Base-by-base conservation (phyloP, 2,329 filamentous ascomycete species). In the Aotearoamyces nothofagi region DNA sequence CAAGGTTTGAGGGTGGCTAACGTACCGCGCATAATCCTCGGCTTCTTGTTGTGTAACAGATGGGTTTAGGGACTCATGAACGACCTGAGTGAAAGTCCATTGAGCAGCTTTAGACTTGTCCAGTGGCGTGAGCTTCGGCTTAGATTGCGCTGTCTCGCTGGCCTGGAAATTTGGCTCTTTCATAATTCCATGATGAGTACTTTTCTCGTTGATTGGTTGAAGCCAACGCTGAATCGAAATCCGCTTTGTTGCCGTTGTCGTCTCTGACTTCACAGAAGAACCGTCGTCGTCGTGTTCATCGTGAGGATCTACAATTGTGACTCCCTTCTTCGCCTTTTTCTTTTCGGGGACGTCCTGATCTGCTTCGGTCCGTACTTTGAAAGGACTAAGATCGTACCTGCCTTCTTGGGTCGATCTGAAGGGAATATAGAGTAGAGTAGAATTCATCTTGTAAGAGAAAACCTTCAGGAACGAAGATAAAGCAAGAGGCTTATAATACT, bases 401-500 rank as follows among this genome's bases (percentile, higher is more conserved):
- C 76, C 75, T 35, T 81, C 69, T 42, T 77, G 69, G 4, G 73
- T 75, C 2, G 73, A 69, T 33, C 77, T 77, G 34, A 86, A 66
- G 8, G 80, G 78, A 17, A 87, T 77, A 47, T 87, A 86, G 35
- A 78, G 79, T 37, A 86, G 71, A 4, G 81, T 90, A 1, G 81
- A 86, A 46, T 87, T 92, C 67, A 96, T 81, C 47, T 81, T 84
- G 54, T 80, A 93, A 0, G 83, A 72, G 48, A 93, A 94, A 50
- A 94, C 79, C 49, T 94, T 98, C 9, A 76, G 68, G 40, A 96
- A 83, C 0, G 83, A 90, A 0, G 90, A 93, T 1, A 96, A 57
- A 0, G 80, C 81, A 5, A 81, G 66, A 0, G 90, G 90, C 9
- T 86, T 74, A 49, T 98, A 98, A 51, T 94, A 96, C 50, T 98